Evolutionary conservation across 768 basidiomycete species (phyloP), one percentile per base, ranked within the genome.

Genomic region (Leccinum olivaceopallidum): DNA sequence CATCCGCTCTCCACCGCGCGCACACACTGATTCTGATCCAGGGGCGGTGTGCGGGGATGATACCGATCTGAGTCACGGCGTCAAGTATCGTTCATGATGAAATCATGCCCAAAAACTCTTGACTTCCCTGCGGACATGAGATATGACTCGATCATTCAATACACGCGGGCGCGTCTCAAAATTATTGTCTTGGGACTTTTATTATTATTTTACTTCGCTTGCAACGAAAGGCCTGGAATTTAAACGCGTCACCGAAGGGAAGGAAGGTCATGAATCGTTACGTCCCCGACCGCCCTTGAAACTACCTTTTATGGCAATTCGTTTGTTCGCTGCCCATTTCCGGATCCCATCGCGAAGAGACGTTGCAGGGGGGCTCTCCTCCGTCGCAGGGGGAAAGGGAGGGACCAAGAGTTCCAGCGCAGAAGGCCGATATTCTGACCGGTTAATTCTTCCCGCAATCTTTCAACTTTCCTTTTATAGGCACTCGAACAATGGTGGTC

Each of bases 321-420:
- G 73, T 74, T 74, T 74, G 74, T 74, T 75, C 58, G 63, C 54
- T 75, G 14, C 52, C 73, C 71, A 63, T 74, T 75, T 74, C 67
- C 64, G 73, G 68, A 59, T 50, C 57, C 56, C 58, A 63, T 69
- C 69, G 69, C 68, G 69, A 70, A 65, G 34, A 36, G 65, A 50
- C 49, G 66, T 57, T 32, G 63, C 58, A 59, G 52, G 67, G 57
- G 57, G 20, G 44, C 44, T 47, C 44, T 16, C 56, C 49, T 55
- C 65, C 64, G 67, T 69, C 69, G 67, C 73, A 70, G 68, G 69
- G 65, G 62, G 62, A 50, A 26, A 50, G 49, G 44, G 44, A 47
- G 44, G 44, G 44, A 20, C 44, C 63, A 63, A 65, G 66, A 64
- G 65, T 73, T 72, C 73, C 73, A 75, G 69, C 72, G 56, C 67